These are phyloP conservation scores for Echinochloa phyllopogon DNA, from an alignment of 176 grass and related monocot species.

Conservation along the genomic window DNA sequence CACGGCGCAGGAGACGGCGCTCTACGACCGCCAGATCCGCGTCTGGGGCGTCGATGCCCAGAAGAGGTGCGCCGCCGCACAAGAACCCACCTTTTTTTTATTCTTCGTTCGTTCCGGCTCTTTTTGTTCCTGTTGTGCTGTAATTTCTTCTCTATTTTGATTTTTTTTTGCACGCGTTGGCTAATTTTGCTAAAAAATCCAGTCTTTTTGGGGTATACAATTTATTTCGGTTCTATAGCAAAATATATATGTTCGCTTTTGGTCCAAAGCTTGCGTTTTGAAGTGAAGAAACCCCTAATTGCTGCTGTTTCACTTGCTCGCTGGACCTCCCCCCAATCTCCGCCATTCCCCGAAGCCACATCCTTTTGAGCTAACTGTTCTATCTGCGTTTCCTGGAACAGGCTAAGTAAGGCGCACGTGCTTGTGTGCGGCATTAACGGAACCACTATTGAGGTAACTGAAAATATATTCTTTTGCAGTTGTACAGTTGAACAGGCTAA, in stretches of 20 bases:
- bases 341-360: neutral
- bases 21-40: conserved; percentile 98
- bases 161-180: neutral
- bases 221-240: neutral
- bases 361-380: conserved; percentile 6
- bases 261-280: neutral
- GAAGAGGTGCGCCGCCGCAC: conserved; percentile 61
- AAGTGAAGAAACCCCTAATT: neutral
- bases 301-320: neutral
- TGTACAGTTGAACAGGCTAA: no score
- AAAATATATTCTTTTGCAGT: neutral
- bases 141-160: neutral
- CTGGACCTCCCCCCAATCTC: neutral
- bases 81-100: neutral
- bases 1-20: conserved; percentile 90
- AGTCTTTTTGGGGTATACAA: neutral
- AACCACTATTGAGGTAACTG: conserved; percentile 70
- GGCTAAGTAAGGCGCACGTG: conserved; percentile 88
- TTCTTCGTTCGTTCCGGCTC: neutral
- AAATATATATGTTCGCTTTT: no score
- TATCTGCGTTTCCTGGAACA: conserved; percentile 41
- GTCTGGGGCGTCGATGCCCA: conserved; percentile 98
- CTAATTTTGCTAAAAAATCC: neutral
- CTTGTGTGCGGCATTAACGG: conserved; percentile 85
- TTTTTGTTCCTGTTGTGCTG: neutral